Base-by-base conservation (phyloP, 2,329 filamentous ascomycete species). In the Ascochyta lentis region DNA sequence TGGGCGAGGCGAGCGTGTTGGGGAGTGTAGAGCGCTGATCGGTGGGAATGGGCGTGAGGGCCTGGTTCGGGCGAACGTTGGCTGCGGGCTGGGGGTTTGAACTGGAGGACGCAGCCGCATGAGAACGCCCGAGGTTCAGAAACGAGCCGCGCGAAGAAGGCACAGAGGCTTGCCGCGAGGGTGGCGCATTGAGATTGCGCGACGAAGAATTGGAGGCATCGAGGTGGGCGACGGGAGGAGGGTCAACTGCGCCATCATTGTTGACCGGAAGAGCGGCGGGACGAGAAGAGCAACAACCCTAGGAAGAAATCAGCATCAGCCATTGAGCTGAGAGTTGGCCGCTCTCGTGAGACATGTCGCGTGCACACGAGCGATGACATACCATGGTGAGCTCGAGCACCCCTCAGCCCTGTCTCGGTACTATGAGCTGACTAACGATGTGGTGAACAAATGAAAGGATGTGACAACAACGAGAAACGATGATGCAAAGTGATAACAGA, bases 1-100 rank as follows among this genome's bases (percentile, higher is more conserved):
- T 47, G 24, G 66, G 60, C 13, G 66, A 62, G 35, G 60, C 58
- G 45, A 72, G 67, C 2, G 66, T 65, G 23, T 56, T 61, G n/a
- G 72, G 72, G 8, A 75, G 61, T 26, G 60, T 61, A 6, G 68
- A 68, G 53, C 70, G 69, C 45, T 66, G 65, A 27, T 51, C 48
- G 2, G 64, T 45, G n/a, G 64, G 56, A 22, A 73, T 65, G 7
- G 63, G 60, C 29, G 63, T 69, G 7, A 74, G 57, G 8, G 64
- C 63, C 15, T 58, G 55, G 46, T 73, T 74, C 1, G 70, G 70
- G 37, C 66, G 67, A 41, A 60, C 56, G 29, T 56, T 50, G 1
- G 42, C 47, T n/a, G 38, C n/a, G 4, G 43, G 27, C 9, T 45
- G 56, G 10, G 58, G 26, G 29, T 33, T 38, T 12, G 57, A 44